phyloP scores from a whole-genome alignment of 2,329 filamentous ascomycete genomes.

The Coleophoma crateriformis region DNA sequence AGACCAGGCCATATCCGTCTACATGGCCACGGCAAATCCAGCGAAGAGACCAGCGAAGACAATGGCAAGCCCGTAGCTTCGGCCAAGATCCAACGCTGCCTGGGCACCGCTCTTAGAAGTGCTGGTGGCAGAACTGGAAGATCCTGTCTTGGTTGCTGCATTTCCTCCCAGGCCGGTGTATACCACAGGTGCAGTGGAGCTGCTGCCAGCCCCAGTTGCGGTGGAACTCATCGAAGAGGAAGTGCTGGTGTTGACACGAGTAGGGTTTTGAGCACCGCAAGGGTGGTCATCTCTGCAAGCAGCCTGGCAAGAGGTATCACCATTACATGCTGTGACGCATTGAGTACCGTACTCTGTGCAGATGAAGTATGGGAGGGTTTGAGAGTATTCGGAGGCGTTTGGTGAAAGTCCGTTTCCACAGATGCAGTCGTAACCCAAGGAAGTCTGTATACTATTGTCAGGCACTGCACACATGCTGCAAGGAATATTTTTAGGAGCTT shows the following conservation, averaged over 20 bases:
- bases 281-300: conserved; percentile 61
- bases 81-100: conserved; percentile 42
- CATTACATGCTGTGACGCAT: conserved; percentile 54
- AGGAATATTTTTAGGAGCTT: conserved; percentile 23
- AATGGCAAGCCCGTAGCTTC: conserved; percentile 48
- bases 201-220: conserved; percentile 31
- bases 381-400: conserved; percentile 70
- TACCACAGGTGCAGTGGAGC: conserved; percentile 22
- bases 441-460: conserved; percentile 31
- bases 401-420: conserved; percentile 62
- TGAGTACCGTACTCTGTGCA: conserved; percentile 68
- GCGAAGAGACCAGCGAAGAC: conserved; percentile 49
- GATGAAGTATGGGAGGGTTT: conserved; percentile 73
- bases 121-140: conserved; percentile 8
- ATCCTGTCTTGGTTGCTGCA: conserved; percentile 21
- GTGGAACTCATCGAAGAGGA: conserved; percentile 33
- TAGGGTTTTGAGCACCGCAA: conserved; percentile 66
- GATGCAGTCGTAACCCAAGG: conserved; percentile 65
- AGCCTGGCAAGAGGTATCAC: conserved; percentile 51
- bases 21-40: conserved; percentile 50
- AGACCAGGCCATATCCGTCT: conserved; percentile 13
- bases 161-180: conserved; percentile 37
- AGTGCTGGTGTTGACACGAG: conserved; percentile 47
- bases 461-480: no score
- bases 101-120: conserved; percentile 26